Base-by-base conservation (phyloP, 148 eudicot species). In the Cornus florida region DNA sequence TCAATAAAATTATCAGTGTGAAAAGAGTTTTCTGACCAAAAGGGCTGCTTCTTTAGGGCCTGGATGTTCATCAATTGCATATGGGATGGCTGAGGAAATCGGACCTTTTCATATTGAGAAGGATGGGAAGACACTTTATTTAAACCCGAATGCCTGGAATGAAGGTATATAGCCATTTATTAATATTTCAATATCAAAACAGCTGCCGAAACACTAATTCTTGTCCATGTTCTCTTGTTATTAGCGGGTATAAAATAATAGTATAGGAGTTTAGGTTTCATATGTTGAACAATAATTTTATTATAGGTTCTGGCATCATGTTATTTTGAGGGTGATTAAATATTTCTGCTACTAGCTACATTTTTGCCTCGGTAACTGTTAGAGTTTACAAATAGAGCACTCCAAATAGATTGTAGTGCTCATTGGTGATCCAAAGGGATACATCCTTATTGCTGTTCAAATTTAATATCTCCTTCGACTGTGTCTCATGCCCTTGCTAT, bases 11-110 rank as follows among this genome's bases (percentile, higher is more conserved):
- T 73, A 17, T 5, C n/a, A 23, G 31, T 46, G 11, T 75, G 31
- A 46, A 46, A 65, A 12, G 33, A 64, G 0, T 7, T 56, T 69
- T 72, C 62, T 73, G 48, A 82, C 28, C 43, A 41, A 2, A 62
- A 31, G n/a, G 22, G 4, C 11, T 78, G 56, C 32, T 71, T 79
- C 67, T 85, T 73, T 77, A 96, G 98, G 98, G 77, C 99, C 99
- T 76, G 98, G 99, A 77, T 96, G 99, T 89, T 96, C 99, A 50
- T 94, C 99, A 17, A 90, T 96, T 83, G 97, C 95, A 28, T 92
- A 33, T 84, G 99, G 99, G 28, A 88, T 90, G 81, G 97, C 97
- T 59, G 97, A 96, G 85, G 99, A 96, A 87, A 81, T 96, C 70
- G 99, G 99, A 31, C 99, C 99, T 50, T 96, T 96, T 78, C 99